Conservation (phyloP, 2,329 filamentous ascomycete genomes). For the Rhinocladiella similis region DNA sequence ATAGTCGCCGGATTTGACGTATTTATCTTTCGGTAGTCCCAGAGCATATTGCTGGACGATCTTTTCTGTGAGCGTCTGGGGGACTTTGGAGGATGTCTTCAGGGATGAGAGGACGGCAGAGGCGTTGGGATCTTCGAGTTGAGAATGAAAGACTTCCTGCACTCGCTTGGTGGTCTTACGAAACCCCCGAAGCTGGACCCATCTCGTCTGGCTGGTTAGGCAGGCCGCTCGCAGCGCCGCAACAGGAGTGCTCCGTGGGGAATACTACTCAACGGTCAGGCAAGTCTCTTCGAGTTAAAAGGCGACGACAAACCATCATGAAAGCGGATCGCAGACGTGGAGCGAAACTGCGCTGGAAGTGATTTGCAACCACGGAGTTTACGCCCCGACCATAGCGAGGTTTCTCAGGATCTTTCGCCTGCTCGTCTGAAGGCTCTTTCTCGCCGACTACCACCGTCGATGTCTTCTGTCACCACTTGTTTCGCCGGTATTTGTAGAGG, state of each 20-base stretch:
- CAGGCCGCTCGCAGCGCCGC: constrained; percentile 2
- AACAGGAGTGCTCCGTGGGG: not conserved
- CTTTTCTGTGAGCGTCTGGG: constrained; percentile 88
- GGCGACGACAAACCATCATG: not conserved
- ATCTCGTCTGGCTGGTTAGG: not conserved
- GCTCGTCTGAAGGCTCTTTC: no score
- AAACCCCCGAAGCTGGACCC: constrained; percentile 8
- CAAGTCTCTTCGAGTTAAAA: not conserved
- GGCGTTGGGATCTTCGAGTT: constrained; percentile 60
- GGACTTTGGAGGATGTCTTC: constrained; percentile 55
- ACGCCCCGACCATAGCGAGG: no score
- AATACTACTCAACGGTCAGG: constrained; percentile 1
- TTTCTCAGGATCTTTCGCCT: no score
- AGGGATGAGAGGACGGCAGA: constrained; percentile 75
- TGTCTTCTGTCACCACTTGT: not conserved
- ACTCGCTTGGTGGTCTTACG: constrained; percentile 5
- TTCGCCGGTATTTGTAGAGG: not conserved
- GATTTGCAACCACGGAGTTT: no score
- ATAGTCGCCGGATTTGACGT: constrained; percentile 79
- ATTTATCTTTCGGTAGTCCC: constrained; percentile 73
- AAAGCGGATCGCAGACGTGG: not conserved
- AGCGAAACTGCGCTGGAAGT: not conserved
- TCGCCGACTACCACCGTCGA: no score
- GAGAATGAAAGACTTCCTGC: constrained; percentile 63
- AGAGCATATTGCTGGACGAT: constrained; percentile 82